Evolutionary conservation across 176 grass and related monocot genomes (phyloP).

Genomic region (Bromus sterilis): DNA sequence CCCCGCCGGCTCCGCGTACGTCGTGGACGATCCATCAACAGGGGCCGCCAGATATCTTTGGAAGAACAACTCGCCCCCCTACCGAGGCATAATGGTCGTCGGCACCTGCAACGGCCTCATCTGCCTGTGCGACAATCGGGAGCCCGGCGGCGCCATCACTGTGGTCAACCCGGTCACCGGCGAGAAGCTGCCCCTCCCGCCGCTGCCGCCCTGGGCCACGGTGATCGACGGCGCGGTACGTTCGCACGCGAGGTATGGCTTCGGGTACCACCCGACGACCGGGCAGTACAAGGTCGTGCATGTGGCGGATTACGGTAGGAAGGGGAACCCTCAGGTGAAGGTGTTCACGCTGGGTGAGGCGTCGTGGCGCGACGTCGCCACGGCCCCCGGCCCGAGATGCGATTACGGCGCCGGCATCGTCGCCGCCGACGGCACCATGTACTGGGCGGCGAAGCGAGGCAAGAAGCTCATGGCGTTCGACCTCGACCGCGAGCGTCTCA

Average conservation of each 20-base stretch:
- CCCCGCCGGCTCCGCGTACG: not conserved
- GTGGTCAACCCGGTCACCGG: not conserved
- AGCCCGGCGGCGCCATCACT: not conserved
- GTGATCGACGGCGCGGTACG: not conserved
- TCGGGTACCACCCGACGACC: not conserved
- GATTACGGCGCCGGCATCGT: not conserved
- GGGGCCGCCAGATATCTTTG: not conserved
- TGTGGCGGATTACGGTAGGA: not conserved
- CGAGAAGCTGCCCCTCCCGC: not conserved
- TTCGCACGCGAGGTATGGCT: not conserved
- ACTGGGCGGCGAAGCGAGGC: not conserved
- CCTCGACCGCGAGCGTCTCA: not conserved
- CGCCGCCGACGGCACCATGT: not conserved
- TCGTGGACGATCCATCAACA: not conserved
- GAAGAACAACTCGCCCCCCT: not conserved
- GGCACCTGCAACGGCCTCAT: slow-evolving; percentile 4
- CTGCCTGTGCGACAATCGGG: not conserved
- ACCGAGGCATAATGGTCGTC: not conserved
- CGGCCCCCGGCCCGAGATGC: not conserved
- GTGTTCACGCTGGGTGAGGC: not conserved
- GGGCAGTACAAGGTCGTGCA: slow-evolving; percentile 4
- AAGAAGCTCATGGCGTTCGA: not conserved
- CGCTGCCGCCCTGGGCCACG: not conserved
- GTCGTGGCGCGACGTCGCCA: not conserved
- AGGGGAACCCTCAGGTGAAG: not conserved